phyloP scores from a whole-genome alignment of 176 grass and related monocot genomes.

The Bonia amplexicaulis region DNA sequence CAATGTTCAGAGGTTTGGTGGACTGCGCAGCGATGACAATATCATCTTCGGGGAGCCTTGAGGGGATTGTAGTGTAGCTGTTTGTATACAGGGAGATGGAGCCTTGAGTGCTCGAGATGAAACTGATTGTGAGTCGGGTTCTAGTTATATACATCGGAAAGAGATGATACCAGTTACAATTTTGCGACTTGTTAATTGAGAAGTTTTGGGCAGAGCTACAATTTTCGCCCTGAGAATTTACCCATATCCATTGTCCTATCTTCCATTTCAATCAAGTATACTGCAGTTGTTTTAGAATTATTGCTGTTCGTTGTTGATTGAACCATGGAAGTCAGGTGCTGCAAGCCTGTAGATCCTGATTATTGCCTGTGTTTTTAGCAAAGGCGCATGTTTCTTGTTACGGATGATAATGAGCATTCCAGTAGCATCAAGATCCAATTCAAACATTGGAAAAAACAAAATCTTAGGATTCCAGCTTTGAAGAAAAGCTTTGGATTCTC shows the following conservation, averaged over 20 bases:
- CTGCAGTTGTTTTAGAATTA: background rate
- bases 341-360: background rate
- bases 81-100: slow-evolving; percentile 42
- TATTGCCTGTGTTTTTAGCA: background rate
- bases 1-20: slow-evolving; percentile 9
- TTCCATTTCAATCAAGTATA: background rate
- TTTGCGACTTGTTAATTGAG: slow-evolving; percentile 44
- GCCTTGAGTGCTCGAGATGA: slow-evolving; percentile 42
- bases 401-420: slow-evolving; percentile 1
- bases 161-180: slow-evolving; percentile 41
- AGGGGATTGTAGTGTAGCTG: slow-evolving; percentile 25
- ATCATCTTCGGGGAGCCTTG: slow-evolving; percentile 3
- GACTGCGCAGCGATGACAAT: background rate
- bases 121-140: slow-evolving; percentile 2
- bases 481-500: slow-evolving; percentile 34
- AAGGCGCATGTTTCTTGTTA: background rate
- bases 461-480: slow-evolving; percentile 8
- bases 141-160: slow-evolving; percentile 39
- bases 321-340: background rate
- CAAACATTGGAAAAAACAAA: background rate
- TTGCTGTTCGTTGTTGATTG: background rate
- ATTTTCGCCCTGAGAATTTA: slow-evolving; percentile 54
- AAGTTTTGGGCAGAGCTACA: slow-evolving; percentile 59
- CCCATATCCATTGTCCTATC: background rate
- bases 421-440: slow-evolving; percentile 10